Conservation (phyloP, 257 asterid species). For the Linderniella brevidens region DNA sequence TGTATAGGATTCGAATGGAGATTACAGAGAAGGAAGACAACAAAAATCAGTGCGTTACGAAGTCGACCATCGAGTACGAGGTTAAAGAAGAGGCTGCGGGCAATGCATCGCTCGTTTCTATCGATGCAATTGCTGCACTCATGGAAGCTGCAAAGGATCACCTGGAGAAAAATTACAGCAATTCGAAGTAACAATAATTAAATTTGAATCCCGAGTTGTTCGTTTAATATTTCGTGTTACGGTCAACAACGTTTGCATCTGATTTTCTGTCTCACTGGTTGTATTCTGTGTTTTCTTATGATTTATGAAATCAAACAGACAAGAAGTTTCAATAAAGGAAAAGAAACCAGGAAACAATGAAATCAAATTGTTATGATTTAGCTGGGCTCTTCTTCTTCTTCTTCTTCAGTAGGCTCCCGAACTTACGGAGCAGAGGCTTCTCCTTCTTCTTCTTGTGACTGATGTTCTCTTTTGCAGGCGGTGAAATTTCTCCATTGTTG, state of each 20-base stretch:
- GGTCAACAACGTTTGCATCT: no score
- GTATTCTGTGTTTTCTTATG: no score
- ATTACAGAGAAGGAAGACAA: conserved; percentile 3
- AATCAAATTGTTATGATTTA: no score
- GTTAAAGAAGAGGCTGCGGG: not conserved
- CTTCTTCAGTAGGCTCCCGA: conserved; percentile 87
- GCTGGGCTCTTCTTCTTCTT: conserved; percentile 51
- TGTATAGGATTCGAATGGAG: conserved; percentile 7
- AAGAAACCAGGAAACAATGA: no score
- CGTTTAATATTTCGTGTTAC: no score
- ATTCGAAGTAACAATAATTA: not conserved
- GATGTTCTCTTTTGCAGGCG: conserved; percentile 24
- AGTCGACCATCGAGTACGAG: conserved; percentile 1
- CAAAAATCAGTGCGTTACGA: not conserved
- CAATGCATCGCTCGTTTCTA: not conserved
- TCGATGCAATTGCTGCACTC: not conserved
- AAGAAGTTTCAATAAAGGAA: no score
- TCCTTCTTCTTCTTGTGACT: conserved; percentile 42
- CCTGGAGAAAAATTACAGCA: not conserved
- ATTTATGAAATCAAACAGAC: no score
- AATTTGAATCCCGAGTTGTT: no score
- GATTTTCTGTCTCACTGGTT: no score
- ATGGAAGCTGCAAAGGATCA: not conserved
- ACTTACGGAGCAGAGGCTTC: conserved; percentile 74
- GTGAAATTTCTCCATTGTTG: conserved; percentile 36